These are phyloP conservation scores for Hanseniaspora valbyensis DNA, from an alignment of 805 yeast genomes.

Conservation along the genomic window DNA sequence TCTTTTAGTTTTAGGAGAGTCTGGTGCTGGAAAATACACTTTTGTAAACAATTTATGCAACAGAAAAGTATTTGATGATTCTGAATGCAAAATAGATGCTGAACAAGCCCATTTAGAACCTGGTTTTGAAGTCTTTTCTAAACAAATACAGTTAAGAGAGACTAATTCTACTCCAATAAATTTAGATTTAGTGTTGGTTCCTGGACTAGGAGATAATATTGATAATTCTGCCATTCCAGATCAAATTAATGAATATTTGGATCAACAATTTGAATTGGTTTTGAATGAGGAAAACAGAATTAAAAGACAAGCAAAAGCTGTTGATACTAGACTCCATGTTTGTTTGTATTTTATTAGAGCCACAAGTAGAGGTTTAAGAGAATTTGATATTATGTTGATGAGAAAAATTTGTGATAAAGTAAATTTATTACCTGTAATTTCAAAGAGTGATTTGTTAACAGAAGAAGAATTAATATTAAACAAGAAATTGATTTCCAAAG, in stretches of 20 bases:
- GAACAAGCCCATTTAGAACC: conserved; percentile 30
- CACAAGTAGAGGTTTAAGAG: conserved; percentile 37
- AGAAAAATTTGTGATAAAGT: conserved; percentile 56
- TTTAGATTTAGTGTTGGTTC: conserved; percentile 54
- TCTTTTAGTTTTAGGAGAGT: conserved; percentile 58
- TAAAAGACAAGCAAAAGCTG: conserved; percentile 57
- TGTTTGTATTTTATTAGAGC: conserved; percentile 66
- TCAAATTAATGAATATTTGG: conserved; percentile 49
- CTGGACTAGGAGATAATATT: conserved; percentile 66
- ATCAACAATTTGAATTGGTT: conserved; percentile 59
- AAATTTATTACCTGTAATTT: conserved; percentile 72
- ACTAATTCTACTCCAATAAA: conserved; percentile 42
- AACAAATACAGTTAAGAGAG: conserved; percentile 46
- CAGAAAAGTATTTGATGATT: conserved; percentile 33
- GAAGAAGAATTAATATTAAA: conserved; percentile 44
- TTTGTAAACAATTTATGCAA: conserved; percentile 60
- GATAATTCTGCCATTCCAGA: conserved; percentile 45
- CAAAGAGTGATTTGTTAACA: conserved; percentile 72
- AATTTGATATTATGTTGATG: conserved; percentile 57
- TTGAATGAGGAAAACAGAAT: conserved; percentile 67
- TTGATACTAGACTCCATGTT: conserved; percentile 66
- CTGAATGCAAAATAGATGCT: conserved; percentile 23
- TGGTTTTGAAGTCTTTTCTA: conserved; percentile 36
- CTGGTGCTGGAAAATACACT: conserved; percentile 65
- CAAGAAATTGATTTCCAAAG: conserved; percentile 46